Conservation (phyloP, 345 rosid genomes). For the Firmiana major region DNA sequence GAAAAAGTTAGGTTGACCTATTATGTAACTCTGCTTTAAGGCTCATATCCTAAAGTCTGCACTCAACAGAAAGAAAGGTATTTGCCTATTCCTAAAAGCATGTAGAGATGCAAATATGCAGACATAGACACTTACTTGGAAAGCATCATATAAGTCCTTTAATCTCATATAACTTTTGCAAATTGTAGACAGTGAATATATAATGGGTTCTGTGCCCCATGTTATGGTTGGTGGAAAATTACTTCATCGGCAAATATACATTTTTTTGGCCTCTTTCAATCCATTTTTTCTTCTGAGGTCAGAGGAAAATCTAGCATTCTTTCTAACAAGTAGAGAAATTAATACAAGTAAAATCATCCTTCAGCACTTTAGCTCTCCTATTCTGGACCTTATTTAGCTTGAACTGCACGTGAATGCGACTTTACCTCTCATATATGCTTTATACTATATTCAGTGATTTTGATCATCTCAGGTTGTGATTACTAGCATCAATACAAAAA, state of each 20-base stretch:
- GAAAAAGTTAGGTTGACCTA: background rate
- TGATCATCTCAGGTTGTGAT: constrained; percentile 74
- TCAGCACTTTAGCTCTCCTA: background rate
- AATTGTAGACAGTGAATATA: background rate
- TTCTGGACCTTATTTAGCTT: background rate
- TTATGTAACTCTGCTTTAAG: background rate
- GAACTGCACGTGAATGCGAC: background rate
- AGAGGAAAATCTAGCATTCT: background rate
- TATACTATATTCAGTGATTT: background rate
- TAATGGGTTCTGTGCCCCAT: background rate
- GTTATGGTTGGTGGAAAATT: background rate
- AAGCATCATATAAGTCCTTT: background rate
- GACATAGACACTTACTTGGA: background rate
- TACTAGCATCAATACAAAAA: constrained; percentile 79
- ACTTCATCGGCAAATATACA: background rate
- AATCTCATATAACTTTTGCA: background rate
- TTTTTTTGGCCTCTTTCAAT: background rate
- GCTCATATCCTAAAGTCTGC: background rate
- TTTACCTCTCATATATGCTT: background rate
- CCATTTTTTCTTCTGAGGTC: background rate
- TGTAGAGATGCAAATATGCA: background rate
- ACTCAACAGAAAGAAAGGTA: background rate
- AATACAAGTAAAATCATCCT: background rate
- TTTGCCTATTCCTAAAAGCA: background rate
- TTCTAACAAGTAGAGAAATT: background rate